These are phyloP conservation scores for Malus hybrid DNA, from an alignment of 331 rosid genomes.

Conservation along the genomic window DNA sequence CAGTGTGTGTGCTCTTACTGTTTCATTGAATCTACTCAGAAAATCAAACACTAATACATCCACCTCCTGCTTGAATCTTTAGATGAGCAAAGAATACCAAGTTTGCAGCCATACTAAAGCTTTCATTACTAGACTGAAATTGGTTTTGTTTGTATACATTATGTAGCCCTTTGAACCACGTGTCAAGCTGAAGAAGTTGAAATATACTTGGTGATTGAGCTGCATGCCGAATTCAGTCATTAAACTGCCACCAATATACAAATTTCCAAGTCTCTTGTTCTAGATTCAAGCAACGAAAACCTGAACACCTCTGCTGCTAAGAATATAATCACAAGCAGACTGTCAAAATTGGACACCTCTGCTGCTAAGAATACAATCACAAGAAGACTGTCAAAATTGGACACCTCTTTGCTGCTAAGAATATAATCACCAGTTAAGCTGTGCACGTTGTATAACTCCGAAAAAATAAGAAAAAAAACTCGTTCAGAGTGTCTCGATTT, in stretches of 20 bases:
- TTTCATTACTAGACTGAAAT: conserved; percentile 1
- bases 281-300: conserved; percentile 35
- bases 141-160: conserved; percentile 31
- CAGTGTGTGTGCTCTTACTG: too few relatives aligned
- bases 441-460: too few relatives aligned
- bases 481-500: too few relatives aligned
- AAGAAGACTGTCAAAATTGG: too few relatives aligned
- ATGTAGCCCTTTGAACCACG: conserved; percentile 44
- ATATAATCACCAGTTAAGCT: too few relatives aligned
- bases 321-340: too few relatives aligned
- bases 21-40: too few relatives aligned
- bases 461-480: too few relatives aligned
- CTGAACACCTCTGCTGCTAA: neutral
- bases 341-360: too few relatives aligned
- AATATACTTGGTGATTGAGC: conserved; percentile 46
- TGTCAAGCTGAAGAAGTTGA: conserved; percentile 43
- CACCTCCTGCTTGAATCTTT: conserved; percentile 56
- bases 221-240: conserved; percentile 23
- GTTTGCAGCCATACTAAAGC: conserved; percentile 24
- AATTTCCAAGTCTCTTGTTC: conserved; percentile 9
- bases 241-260: conserved; percentile 11
- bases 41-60: too few relatives aligned
- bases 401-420: too few relatives aligned
- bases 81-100: conserved; percentile 52
- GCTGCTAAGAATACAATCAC: too few relatives aligned